phyloP scores from a whole-genome alignment of 129 eudicot genomes.

The Rutidosis leptorrhynchoides region DNA sequence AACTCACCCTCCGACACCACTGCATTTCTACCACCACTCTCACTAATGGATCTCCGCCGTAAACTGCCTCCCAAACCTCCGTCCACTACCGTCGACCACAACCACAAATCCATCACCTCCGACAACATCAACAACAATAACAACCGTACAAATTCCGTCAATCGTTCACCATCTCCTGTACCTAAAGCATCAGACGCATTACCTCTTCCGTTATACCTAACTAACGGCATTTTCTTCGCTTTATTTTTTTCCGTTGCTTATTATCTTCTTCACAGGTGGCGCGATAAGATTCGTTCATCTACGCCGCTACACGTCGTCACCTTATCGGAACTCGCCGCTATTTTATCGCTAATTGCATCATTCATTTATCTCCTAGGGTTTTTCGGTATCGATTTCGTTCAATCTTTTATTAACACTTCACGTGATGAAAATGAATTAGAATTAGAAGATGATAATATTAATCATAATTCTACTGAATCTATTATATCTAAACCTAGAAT shows the following conservation, averaged over 20 bases:
- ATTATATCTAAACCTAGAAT: conserved; percentile 12
- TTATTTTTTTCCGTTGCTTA: conserved; percentile 61
- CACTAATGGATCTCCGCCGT: conserved; percentile 44
- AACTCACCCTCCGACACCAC: conserved; percentile 18
- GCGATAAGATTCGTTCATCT: conserved; percentile 60
- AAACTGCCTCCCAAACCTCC: conserved; percentile 24
- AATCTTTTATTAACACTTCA: conserved; percentile 38
- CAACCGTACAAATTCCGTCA: not conserved
- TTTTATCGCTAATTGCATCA: conserved; percentile 47
- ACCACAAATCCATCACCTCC: conserved; percentile 12
- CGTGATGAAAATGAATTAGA: conserved; percentile 22
- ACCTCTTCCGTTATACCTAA: conserved; percentile 61
- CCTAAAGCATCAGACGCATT: conserved; percentile 75
- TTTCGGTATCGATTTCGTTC: conserved; percentile 69
- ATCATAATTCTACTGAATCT: not conserved
- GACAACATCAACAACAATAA: conserved; percentile 2
- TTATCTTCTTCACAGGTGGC: conserved; percentile 65
- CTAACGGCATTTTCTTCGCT: conserved; percentile 66
- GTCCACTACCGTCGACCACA: conserved; percentile 6
- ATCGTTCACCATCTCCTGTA: conserved; percentile 27
- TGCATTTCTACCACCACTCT: conserved; percentile 6
- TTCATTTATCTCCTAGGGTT: conserved; percentile 56
- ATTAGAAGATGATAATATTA: not conserved
- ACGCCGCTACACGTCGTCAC: conserved; percentile 56
- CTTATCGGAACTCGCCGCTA: conserved; percentile 48